phyloP scores from a whole-genome alignment of 345 rosid species.

The Trapa incisa region DNA sequence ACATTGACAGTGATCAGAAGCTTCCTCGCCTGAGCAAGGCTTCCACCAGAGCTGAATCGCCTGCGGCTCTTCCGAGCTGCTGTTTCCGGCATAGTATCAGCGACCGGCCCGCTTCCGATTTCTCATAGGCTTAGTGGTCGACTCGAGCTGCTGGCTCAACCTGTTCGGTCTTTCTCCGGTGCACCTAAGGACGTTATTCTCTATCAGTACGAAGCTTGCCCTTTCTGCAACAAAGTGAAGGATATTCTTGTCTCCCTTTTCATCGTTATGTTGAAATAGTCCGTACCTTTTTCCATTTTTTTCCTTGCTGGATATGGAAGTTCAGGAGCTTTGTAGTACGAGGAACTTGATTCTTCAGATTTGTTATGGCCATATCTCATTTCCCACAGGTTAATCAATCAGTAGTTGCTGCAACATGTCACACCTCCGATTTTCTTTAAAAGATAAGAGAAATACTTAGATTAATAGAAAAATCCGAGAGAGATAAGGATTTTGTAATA shows the following conservation, averaged over 20 bases:
- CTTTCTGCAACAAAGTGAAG: slow-evolving; percentile 93
- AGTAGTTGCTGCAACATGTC: background rate
- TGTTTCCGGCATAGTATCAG: slow-evolving; percentile 16
- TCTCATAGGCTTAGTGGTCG: slow-evolving; percentile 19
- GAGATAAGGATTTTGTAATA: too few relatives aligned
- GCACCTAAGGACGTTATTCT: slow-evolving; percentile 63
- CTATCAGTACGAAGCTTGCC: slow-evolving; percentile 95
- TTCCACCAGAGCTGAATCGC: slow-evolving; percentile 15
- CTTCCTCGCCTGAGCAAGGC: slow-evolving; percentile 28
- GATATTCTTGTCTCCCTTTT: slow-evolving; percentile 19
- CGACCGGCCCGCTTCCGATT: slow-evolving; percentile 14
- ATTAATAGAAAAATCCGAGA: too few relatives aligned
- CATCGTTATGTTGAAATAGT: background rate
- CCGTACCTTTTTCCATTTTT: background rate
- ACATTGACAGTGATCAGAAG: slow-evolving; percentile 47
- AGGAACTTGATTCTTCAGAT: background rate
- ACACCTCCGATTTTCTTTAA: background rate
- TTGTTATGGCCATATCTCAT: background rate
- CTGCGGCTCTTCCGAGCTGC: slow-evolving; percentile 33
- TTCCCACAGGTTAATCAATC: background rate
- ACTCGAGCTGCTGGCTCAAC: slow-evolving; percentile 18
- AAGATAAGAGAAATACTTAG: too few relatives aligned
- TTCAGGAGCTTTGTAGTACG: background rate
- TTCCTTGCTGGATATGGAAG: background rate
- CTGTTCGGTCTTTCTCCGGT: slow-evolving; percentile 33